phyloP scores from a whole-genome alignment of 345 rosid genomes.

The Physaria fendleri region DNA sequence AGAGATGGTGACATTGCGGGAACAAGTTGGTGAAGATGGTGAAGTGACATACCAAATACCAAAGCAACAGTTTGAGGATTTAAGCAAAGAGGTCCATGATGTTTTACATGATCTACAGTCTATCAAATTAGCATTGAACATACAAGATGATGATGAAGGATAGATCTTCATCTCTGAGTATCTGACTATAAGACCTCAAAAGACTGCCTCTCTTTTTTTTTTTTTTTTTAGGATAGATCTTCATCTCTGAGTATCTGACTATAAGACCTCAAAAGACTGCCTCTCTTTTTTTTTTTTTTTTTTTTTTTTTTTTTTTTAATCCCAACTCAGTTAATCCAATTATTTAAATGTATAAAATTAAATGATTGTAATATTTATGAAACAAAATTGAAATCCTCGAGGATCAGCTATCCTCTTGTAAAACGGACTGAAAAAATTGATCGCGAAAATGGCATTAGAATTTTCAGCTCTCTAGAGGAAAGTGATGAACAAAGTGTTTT shows the following conservation, averaged over 20 bases:
- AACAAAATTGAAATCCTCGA: too few relatives aligned
- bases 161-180: slow-evolving; percentile 5
- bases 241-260: too few relatives aligned
- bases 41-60: slow-evolving; percentile 25
- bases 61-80: slow-evolving; percentile 21
- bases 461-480: background rate
- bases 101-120: slow-evolving; percentile 23
- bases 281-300: too few relatives aligned
- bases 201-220: too few relatives aligned
- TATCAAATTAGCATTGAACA: slow-evolving; percentile 21
- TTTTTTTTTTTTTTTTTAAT: too few relatives aligned
- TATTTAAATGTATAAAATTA: too few relatives aligned
- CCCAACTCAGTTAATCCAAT: too few relatives aligned
- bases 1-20: background rate
- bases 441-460: background rate
- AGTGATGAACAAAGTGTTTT: slow-evolving; percentile 2
- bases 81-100: slow-evolving; percentile 19
- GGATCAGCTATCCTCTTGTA: too few relatives aligned
- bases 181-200: too few relatives aligned
- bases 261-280: too few relatives aligned
- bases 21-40: slow-evolving; percentile 21
- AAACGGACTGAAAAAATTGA: slow-evolving; percentile 1
- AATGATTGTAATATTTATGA: too few relatives aligned
- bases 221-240: too few relatives aligned
- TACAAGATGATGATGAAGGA: slow-evolving; percentile 7